Evolutionary conservation across 305 asterid genomes (phyloP).

Genomic region (Fraxinus floribunda): DNA sequence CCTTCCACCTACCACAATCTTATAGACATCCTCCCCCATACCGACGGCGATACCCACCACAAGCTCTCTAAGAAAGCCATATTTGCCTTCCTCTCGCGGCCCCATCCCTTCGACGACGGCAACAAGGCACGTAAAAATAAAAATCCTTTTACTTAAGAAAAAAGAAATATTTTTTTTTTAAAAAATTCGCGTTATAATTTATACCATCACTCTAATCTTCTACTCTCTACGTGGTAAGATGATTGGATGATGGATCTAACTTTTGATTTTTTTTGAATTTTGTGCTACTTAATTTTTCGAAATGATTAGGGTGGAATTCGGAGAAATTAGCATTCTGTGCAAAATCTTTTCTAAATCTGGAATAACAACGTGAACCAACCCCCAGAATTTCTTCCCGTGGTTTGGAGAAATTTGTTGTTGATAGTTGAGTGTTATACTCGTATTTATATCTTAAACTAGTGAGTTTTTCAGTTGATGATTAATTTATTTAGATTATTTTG

Average conservation of each 20-base stretch:
- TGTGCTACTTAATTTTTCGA: conserved; percentile 9
- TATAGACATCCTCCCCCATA: conserved; percentile 47
- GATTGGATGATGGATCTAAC: background rate
- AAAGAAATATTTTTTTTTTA: background rate
- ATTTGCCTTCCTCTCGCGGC: conserved; percentile 73
- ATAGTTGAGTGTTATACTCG: conserved; percentile 3
- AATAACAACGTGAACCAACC: background rate
- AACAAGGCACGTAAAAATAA: conserved; percentile 46
- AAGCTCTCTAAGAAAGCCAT: conserved; percentile 56
- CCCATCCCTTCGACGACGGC: conserved; percentile 65
- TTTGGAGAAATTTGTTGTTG: conserved; percentile 11
- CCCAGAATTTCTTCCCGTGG: background rate
- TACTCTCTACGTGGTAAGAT: background rate
- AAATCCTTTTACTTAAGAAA: background rate
- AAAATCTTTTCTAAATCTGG: background rate
- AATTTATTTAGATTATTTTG: background rate
- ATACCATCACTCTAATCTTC: background rate
- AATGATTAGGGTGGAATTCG: conserved; percentile 17
- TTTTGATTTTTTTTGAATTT: conserved; percentile 8
- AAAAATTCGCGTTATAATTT: background rate
- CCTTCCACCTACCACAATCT: conserved; percentile 72
- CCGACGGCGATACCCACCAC: conserved; percentile 20
- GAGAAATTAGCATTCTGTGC: conserved; percentile 6
- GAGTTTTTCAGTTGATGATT: conserved; percentile 1
- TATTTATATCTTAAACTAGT: background rate